Conservation (phyloP, 2,329 filamentous ascomycete species). For the Madurella fahalii region DNA sequence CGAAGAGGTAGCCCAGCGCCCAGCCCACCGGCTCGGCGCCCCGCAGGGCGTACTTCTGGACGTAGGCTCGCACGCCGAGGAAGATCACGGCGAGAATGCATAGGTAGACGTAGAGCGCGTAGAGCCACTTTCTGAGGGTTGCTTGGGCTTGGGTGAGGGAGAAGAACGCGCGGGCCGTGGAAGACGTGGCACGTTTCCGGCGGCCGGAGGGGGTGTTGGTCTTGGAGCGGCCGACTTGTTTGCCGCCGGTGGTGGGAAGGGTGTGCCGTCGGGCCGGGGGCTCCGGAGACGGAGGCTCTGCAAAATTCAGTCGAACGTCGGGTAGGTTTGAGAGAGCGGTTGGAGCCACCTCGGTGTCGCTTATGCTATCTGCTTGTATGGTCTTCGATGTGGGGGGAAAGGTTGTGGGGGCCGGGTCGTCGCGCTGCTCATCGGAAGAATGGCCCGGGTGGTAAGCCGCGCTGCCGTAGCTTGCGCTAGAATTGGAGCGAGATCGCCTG, state of each 20-base stretch:
- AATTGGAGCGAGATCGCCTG: slow-evolving; percentile 29
- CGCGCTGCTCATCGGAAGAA: slow-evolving; percentile 18
- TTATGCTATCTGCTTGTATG: slow-evolving; percentile 9
- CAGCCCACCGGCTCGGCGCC: slow-evolving; percentile 83
- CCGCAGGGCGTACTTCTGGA: slow-evolving; percentile 62
- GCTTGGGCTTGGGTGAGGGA: slow-evolving; percentile 78
- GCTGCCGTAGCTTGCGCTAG: slow-evolving; percentile 30
- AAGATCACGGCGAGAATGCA: slow-evolving; percentile 64
- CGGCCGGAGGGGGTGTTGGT: slow-evolving; percentile 60
- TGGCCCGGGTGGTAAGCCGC: slow-evolving; percentile 30
- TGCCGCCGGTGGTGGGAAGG: slow-evolving; percentile 41
- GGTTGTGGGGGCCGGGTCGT: neutral
- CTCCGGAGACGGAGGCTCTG: slow-evolving; percentile 5
- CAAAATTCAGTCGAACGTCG: slow-evolving; percentile 7
- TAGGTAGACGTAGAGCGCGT: slow-evolving; percentile 73
- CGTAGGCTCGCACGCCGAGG: slow-evolving; percentile 65
- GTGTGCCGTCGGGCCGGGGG: slow-evolving; percentile 44
- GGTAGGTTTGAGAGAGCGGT: neutral
- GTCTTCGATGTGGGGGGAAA: neutral
- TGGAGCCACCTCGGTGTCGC: slow-evolving; percentile 14
- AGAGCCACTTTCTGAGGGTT: slow-evolving; percentile 71
- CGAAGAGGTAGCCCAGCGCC: slow-evolving; percentile 85
- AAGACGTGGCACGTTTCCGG: slow-evolving; percentile 60
- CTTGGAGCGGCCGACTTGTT: slow-evolving; percentile 36
- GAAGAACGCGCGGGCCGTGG: slow-evolving; percentile 68